These are phyloP conservation scores for Eucalyptus guilfoylei DNA, from an alignment of 345 rosid genomes.

Conservation along the genomic window DNA sequence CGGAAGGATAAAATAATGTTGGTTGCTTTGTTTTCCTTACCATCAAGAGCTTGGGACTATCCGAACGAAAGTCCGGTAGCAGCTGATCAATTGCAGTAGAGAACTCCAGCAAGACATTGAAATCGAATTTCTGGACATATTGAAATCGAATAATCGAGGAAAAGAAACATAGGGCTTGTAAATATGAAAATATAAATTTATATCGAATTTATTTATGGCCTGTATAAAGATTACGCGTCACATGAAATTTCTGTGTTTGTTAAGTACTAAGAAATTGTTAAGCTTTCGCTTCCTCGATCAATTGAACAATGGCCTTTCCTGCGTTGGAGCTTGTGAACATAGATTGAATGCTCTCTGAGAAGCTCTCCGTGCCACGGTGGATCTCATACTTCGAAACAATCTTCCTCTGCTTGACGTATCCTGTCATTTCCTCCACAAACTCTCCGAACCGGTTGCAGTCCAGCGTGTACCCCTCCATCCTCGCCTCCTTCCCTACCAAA, in stretches of 20 bases:
- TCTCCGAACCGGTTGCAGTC: slow-evolving; percentile 13
- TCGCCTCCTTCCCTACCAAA: slow-evolving; percentile 26
- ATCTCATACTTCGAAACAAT: slow-evolving; percentile 10
- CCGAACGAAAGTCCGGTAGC: too few species aligned
- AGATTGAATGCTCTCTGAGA: slow-evolving; percentile 20
- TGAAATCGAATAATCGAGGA: too few species aligned
- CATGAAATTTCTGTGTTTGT: not conserved
- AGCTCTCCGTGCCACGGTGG: slow-evolving; percentile 22
- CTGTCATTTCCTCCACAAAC: slow-evolving; percentile 13
- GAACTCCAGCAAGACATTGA: too few species aligned
- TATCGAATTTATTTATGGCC: not conserved
- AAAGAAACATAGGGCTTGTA: too few species aligned
- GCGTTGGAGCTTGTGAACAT: slow-evolving; percentile 21
- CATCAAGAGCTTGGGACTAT: too few species aligned
- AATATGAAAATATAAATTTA: too few species aligned
- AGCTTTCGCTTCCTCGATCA: not conserved
- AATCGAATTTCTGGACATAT: too few species aligned
- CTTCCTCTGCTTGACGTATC: slow-evolving; percentile 12
- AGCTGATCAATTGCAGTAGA: too few species aligned
- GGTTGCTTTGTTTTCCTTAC: too few species aligned
- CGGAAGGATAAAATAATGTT: too few species aligned
- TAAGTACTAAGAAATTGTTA: not conserved
- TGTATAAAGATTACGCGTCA: too few species aligned
- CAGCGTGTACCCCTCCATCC: slow-evolving; percentile 27
- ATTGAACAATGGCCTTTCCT: slow-evolving; percentile 26